Percentiles rank a stretch among this genome's conserved stretches.
Evolutionary conservation across 805 yeast genomes (phyloP).

Genomic region (Yarrowia porcina): DNA sequence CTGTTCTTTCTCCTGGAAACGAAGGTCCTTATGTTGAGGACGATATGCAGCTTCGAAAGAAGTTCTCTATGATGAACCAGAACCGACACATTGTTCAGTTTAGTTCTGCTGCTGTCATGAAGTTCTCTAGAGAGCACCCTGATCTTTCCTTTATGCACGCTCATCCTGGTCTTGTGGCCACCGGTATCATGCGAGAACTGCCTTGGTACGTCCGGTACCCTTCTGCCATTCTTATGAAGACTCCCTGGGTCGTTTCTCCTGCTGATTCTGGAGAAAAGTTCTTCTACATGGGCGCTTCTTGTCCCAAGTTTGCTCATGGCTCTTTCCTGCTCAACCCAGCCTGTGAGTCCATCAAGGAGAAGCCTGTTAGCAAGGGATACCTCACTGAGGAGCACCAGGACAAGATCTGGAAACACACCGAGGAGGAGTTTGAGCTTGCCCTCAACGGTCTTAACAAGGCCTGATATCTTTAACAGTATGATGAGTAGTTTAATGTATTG

Average conservation of each 20-base stretch:
- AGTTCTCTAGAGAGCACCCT: constrained; percentile 32
- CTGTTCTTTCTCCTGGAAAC: constrained; percentile 33
- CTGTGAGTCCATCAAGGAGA: constrained; percentile 23
- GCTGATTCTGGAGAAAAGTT: constrained; percentile 32
- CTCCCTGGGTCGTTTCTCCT: constrained; percentile 26
- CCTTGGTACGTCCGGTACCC: constrained; percentile 30
- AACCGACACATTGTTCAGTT: constrained; percentile 29
- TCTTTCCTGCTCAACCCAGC: constrained; percentile 28
- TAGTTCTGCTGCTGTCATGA: constrained; percentile 30
- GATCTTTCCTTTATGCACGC: constrained; percentile 31
- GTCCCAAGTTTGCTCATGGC: constrained; percentile 30
- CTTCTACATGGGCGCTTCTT: constrained; percentile 30
- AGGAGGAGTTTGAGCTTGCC: constrained; percentile 30
- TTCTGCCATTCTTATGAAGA: constrained; percentile 14
- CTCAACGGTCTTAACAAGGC: constrained; percentile 21
- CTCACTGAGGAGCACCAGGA: constrained; percentile 31
- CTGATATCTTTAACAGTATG: neutral
- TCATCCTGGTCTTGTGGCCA: constrained; percentile 34
- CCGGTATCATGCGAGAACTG: constrained; percentile 30
- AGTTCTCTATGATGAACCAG: constrained; percentile 28
- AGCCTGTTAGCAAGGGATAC: constrained; percentile 26
- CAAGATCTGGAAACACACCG: constrained; percentile 33
- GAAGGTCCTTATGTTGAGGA: constrained; percentile 30
- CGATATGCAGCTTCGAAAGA: constrained; percentile 34
- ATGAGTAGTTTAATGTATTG: no score